Evolutionary conservation across 805 yeast species (phyloP), one percentile per base, ranked within the genome.

Genomic region (Wickerhamiella vanderwaltii): DNA sequence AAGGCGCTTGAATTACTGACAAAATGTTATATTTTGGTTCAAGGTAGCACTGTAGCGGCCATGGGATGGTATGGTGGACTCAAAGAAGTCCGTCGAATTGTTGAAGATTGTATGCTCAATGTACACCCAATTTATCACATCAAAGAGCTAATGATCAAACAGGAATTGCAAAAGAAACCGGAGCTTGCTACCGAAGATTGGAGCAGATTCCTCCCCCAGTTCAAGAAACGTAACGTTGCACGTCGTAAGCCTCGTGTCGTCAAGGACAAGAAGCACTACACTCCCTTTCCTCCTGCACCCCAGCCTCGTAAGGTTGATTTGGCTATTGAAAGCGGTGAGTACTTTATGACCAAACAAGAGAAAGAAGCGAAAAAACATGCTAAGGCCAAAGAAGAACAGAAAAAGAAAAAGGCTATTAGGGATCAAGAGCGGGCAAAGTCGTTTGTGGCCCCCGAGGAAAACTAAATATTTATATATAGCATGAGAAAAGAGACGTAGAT

Each of bases 241-340:
- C 78, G 98, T 58, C 82, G 82, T 79, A 79, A 79, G 70, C 82
- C 91, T 46, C 75, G 72, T 63, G 75, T 73, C 60, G 66, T 72
- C 55, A 73, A 73, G 68, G 72, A 62, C 47, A 70, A 71, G 71
- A 87, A 79, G 64, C 78, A 75, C 3, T 88, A 88, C 73, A 91
- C 98, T 25, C 97, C 98, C 58, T 91, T 91, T 86, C 98, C 98
- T 66, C 97, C 98, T 53, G 82, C 84, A 40, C 98, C 84, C 65
- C 74, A 76, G 51, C 98, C 97, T 57, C 80, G 97, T 69, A 87
- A 91, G 82, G 70, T 91, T 63, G 98, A 91, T 73, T 67, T 87
- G 60, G 94, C 86, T 67, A 86, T 91, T 63, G 98, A 91, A 63
- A 78, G 93, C 68, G 98, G 98, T 74, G 98, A 91, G 63, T 91